phyloP scores from a whole-genome alignment of 2,329 filamentous ascomycete species.

The Cryphonectria nitschkei region DNA sequence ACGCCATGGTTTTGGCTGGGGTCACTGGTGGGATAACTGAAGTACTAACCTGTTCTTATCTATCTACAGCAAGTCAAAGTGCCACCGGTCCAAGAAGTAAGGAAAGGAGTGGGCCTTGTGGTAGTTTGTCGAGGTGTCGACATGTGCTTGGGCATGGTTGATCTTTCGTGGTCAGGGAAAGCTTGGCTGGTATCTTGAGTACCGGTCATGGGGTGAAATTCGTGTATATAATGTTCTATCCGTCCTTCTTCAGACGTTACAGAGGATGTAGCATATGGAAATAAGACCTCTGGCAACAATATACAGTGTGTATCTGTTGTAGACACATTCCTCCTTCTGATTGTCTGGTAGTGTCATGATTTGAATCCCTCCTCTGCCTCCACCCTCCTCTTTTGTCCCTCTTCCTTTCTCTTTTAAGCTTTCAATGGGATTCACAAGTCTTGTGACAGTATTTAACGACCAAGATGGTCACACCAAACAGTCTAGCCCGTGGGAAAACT shows the following conservation, averaged over 20 bases:
- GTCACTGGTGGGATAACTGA: background rate
- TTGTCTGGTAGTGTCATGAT: background rate
- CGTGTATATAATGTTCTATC: background rate
- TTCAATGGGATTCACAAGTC: no score
- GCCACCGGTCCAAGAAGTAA: conserved; percentile 2
- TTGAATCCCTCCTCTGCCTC: background rate
- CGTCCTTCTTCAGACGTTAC: background rate
- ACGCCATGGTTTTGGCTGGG: background rate
- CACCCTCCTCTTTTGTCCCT: no score
- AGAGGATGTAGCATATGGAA: background rate
- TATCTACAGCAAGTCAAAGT: conserved; percentile 6
- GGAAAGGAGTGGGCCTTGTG: background rate
- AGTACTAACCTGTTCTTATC: background rate
- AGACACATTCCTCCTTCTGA: background rate
- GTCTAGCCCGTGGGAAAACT: background rate
- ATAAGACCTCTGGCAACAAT: background rate
- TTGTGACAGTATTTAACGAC: no score
- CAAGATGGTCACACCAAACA: background rate
- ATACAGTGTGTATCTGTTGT: background rate
- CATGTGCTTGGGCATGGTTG: background rate
- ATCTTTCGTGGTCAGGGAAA: background rate
- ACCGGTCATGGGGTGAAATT: background rate
- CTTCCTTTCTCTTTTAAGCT: no score
- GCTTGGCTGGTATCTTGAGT: background rate
- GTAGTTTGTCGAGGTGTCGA: no score